phyloP scores from a whole-genome alignment of 768 basidiomycete genomes.

The Xerocomellus chrysenteron region DNA sequence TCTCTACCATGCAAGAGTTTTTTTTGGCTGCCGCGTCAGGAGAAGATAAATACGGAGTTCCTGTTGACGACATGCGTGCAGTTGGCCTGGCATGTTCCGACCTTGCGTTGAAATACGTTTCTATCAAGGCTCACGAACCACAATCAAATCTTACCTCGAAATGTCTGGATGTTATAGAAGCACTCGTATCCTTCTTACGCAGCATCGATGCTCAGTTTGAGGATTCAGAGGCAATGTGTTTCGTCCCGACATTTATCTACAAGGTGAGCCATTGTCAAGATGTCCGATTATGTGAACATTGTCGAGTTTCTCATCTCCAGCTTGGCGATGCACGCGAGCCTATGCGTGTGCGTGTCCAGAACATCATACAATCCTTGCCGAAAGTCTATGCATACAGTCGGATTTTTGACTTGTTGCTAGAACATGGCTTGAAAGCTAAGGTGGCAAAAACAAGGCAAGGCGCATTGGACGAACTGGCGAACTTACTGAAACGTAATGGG shows the following conservation, averaged over 20 bases:
- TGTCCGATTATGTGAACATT: not conserved
- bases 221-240: conserved; percentile 83
- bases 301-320: conserved; percentile 39
- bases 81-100: conserved; percentile 86
- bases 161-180: conserved; percentile 84
- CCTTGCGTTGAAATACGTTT: conserved; percentile 89
- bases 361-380: conserved; percentile 80
- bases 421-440: conserved; percentile 87
- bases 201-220: conserved; percentile 72
- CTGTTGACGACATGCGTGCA: conserved; percentile 51
- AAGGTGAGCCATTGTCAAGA: conserved; percentile 55
- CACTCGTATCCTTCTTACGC: conserved; percentile 74
- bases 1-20: conserved; percentile 73
- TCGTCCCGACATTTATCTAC: conserved; percentile 84
- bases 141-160: conserved; percentile 87
- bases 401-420: conserved; percentile 82
- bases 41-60: conserved; percentile 50
- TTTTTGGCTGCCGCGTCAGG: conserved; percentile 58
- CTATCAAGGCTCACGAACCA: conserved; percentile 85
- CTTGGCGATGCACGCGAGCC: conserved; percentile 91
- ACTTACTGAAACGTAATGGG: conserved; percentile 78
- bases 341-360: conserved; percentile 74
- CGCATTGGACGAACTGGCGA: conserved; percentile 76
- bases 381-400: conserved; percentile 93
- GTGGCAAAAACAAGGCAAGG: conserved; percentile 91